phyloP scores from a whole-genome alignment of 1,284 basidiomycete genomes.

The Cryptococcus sp. region DNA sequence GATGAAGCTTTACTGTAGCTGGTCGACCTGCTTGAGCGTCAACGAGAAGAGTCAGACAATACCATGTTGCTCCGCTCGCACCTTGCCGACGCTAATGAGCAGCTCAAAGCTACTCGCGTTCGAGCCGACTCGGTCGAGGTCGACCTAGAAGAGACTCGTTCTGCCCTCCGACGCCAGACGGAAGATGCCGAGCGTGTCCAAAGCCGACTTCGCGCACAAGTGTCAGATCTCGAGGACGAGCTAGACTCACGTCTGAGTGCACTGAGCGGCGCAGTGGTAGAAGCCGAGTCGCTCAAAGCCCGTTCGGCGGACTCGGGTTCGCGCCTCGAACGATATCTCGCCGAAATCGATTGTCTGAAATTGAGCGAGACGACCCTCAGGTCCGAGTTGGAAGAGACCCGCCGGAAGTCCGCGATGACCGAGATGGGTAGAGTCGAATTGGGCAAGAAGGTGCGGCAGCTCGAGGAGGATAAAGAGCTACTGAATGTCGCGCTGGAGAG shows the following conservation, averaged over 20 bases:
- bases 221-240: slow-evolving; percentile 21
- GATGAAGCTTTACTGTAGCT: slow-evolving; percentile 8
- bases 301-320: slow-evolving; percentile 20
- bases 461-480: slow-evolving; percentile 39
- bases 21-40: background rate
- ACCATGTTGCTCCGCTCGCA: slow-evolving; percentile 8
- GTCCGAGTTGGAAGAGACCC: slow-evolving; percentile 19
- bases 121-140: too few species aligned
- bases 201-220: slow-evolving; percentile 14
- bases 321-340: slow-evolving; percentile 25
- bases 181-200: slow-evolving; percentile 22
- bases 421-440: slow-evolving; percentile 23
- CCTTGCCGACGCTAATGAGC: slow-evolving; percentile 22
- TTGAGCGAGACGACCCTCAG: slow-evolving; percentile 25
- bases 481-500: slow-evolving; percentile 41
- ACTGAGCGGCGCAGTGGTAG: slow-evolving; percentile 18
- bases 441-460: slow-evolving; percentile 21
- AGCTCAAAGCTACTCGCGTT: background rate
- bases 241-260: slow-evolving; percentile 15
- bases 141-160: too few species aligned
- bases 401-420: slow-evolving; percentile 13
- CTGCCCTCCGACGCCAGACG: slow-evolving; percentile 9
- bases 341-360: slow-evolving; percentile 36
- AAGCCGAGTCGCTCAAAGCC: slow-evolving; percentile 25
- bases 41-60: too few species aligned